Evolutionary conservation across 306 rosid species (phyloP).

Genomic region (Cyclanthera cordifolia): DNA sequence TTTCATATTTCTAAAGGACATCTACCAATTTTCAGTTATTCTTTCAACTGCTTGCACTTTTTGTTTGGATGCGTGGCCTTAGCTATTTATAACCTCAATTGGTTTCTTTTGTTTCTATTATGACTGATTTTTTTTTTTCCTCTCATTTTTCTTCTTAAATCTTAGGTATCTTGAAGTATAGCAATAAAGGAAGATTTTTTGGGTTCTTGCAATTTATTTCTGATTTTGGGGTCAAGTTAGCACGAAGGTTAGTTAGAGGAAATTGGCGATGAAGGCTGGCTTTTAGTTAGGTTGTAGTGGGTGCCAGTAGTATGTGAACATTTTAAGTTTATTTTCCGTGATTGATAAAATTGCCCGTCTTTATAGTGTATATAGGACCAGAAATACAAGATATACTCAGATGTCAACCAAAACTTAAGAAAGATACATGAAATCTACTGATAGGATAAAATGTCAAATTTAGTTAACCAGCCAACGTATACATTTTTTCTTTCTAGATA

Average conservation of each 20-base stretch:
- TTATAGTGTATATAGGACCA: neutral
- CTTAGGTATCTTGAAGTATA: conserved; percentile 10
- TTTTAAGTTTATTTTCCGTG: neutral
- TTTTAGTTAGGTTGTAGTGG: neutral
- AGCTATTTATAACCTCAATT: neutral
- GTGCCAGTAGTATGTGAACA: neutral
- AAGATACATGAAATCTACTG: neutral
- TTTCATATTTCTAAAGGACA: no score
- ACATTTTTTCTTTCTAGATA: neutral
- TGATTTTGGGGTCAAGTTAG: conserved; percentile 10
- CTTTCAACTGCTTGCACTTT: neutral
- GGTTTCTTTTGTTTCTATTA: neutral
- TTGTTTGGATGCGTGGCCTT: neutral
- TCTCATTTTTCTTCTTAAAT: neutral
- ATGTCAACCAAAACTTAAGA: conserved; percentile 4
- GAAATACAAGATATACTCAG: neutral
- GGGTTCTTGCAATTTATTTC: conserved; percentile 8
- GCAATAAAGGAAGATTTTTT: conserved; percentile 6
- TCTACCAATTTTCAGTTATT: neutral
- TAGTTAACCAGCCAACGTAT: neutral
- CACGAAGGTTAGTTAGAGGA: conserved; percentile 3
- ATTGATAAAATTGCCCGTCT: neutral
- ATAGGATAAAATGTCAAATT: neutral
- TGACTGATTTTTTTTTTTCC: neutral
- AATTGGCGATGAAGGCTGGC: neutral